Evolutionary conservation across 768 basidiomycete genomes (phyloP), one percentile per base, ranked within the genome.

Genomic region (Hypholoma sublateritium): DNA sequence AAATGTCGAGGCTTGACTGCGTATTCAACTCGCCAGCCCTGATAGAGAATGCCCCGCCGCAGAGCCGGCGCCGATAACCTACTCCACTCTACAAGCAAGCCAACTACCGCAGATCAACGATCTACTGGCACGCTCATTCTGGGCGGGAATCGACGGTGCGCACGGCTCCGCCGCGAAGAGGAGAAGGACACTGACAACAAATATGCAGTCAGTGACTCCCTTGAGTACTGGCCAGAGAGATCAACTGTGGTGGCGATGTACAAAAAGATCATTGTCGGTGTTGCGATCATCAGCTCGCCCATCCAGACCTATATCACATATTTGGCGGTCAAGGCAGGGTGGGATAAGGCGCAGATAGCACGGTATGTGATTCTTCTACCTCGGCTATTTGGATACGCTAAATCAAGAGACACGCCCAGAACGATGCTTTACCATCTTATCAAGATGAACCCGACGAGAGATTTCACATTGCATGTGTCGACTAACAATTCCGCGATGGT

Each of bases 261-360:
- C 70, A 87, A 84, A 56, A 71, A 73, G 48, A 74, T 91, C 11
- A 88, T 93, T 5, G 79, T 93, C 7, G 91, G 91, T 25, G 71
- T 83, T 16, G 89, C 87, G 12, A 81, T 93, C 57, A 72, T 92
- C 57, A 90, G 86, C 68, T 91, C 88, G 21, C 91, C 91, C 0
- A 80, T 81, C 48, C 88, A 91, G 67, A 86, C 88, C 3, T 93
- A 93, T 63, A 90, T 93, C 52, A 91, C 89, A 17, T 93, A 91
- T 60, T 77, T 93, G 14, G 87, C 80, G 37, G 91, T 93, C 49
- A 85, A 80, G 62, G 77, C 85, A 16, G 90, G 91, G 9, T 93
- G 91, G 91, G 88, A 93, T 54, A 88, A 87, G 62, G 77, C 84
- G 3, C 83, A 87, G 55, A 88, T 93, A 56, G 91, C 89, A 32